Conservation (phyloP, 1,139 yeast species). For the Yamadazyma trypodendri region DNA sequence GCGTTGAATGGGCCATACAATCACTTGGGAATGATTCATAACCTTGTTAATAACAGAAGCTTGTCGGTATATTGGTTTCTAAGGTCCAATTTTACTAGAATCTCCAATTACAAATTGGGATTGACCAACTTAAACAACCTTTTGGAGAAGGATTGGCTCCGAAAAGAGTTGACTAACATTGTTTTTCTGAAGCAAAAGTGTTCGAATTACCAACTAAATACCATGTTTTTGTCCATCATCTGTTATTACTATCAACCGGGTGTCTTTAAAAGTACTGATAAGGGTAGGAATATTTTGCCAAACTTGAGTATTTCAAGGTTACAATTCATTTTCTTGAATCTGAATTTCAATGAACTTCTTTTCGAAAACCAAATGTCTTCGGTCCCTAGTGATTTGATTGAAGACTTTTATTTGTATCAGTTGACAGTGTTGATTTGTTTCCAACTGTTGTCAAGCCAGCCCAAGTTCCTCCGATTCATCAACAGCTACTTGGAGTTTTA, state of each 20-base stretch:
- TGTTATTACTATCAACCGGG: constrained; percentile 31
- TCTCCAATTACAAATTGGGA: constrained; percentile 45
- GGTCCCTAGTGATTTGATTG: constrained; percentile 5
- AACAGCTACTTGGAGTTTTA: constrained; percentile 32
- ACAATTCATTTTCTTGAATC: constrained; percentile 26
- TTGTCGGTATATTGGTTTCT: constrained; percentile 48
- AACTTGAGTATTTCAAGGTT: constrained; percentile 24
- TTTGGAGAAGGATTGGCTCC: constrained; percentile 33
- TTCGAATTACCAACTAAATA: constrained; percentile 20
- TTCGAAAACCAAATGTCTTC: constrained; percentile 6
- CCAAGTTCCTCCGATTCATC: constrained; percentile 22
- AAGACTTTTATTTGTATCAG: constrained; percentile 23
- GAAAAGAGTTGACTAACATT: constrained; percentile 18
- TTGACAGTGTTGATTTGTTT: constrained; percentile 24
- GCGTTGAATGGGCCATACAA: constrained; percentile 67
- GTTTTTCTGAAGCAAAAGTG: constrained; percentile 12
- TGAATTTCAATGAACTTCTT: constrained; percentile 16
- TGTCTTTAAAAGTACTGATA: constrained; percentile 23
- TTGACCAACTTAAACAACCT: constrained; percentile 35
- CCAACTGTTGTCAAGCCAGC: constrained; percentile 16
- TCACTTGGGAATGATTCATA: constrained; percentile 61
- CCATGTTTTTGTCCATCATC: constrained; percentile 26
- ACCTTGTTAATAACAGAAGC: constrained; percentile 32
- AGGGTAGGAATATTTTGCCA: constrained; percentile 20
- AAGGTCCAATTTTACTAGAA: constrained; percentile 57